phyloP scores from a whole-genome alignment of 75 land plant species.

The Picea sitchensis region DNA sequence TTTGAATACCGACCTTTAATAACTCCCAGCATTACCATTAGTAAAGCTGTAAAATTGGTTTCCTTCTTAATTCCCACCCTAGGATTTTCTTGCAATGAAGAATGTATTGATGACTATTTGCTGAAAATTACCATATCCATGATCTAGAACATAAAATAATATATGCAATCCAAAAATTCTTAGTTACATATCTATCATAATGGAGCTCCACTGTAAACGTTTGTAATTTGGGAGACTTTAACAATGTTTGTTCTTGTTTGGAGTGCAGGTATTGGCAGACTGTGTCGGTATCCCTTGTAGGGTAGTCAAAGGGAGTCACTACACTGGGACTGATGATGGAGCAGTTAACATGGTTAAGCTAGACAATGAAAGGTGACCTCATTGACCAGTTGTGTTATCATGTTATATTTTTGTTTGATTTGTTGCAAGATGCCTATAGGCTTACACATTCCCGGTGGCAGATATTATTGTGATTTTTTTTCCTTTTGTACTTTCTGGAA shows the following conservation, averaged over 20 bases:
- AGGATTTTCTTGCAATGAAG: too few relatives aligned
- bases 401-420: constrained; percentile 7
- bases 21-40: not conserved
- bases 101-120: too few relatives aligned
- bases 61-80: too few relatives aligned
- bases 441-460: not conserved
- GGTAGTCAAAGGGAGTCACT: constrained; percentile 79
- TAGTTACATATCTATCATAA: too few relatives aligned
- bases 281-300: constrained; percentile 63
- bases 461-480: not conserved
- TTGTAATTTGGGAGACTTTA: not conserved
- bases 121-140: too few relatives aligned
- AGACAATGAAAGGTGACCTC: constrained; percentile 45
- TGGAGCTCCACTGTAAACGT: not conserved
- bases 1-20: not conserved
- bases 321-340: constrained; percentile 88
- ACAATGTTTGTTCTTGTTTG: not conserved
- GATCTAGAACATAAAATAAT: too few relatives aligned
- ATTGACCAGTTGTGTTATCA: not conserved
- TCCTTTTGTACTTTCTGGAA: not conserved
- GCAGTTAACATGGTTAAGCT: constrained; percentile 73
- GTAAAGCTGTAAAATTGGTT: not conserved
- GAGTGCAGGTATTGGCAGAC: constrained; percentile 73
- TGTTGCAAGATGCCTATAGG: not conserved
- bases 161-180: too few relatives aligned